Evolutionary conservation across 208 protist genomes (phyloP).

Genomic region (Polymyxa betae): DNA sequence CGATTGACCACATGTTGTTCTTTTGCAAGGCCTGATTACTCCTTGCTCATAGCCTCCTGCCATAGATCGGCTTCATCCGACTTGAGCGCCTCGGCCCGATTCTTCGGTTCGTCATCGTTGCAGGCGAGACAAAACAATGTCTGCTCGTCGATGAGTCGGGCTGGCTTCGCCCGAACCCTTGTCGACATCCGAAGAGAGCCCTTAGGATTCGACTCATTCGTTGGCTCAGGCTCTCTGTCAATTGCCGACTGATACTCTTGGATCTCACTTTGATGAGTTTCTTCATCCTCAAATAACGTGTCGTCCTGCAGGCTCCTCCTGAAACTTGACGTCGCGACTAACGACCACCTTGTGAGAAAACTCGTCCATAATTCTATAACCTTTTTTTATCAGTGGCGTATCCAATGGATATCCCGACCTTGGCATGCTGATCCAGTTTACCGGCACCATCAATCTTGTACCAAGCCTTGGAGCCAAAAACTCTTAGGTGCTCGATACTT

Average conservation of each 20-base stretch:
- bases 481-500: background rate
- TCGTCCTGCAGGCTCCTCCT: background rate
- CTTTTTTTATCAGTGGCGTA: background rate
- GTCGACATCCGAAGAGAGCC: background rate
- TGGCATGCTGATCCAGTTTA: background rate
- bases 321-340: background rate
- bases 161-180: background rate
- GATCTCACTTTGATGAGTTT: background rate
- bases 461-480: background rate
- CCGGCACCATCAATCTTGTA: constrained; percentile 1
- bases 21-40: background rate
- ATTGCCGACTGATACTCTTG: background rate
- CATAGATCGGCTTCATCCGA: background rate
- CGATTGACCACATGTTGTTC: background rate
- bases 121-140: background rate
- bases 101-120: background rate
- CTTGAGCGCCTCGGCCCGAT: background rate
- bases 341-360: background rate
- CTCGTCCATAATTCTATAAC: background rate
- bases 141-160: background rate
- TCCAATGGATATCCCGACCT: background rate
- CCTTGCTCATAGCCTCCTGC: background rate
- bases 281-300: background rate
- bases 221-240: background rate
- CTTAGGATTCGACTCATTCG: background rate